These are phyloP conservation scores for Alternaria ventricosa DNA, from an alignment of 2,329 filamentous ascomycete genomes.

Conservation along the genomic window DNA sequence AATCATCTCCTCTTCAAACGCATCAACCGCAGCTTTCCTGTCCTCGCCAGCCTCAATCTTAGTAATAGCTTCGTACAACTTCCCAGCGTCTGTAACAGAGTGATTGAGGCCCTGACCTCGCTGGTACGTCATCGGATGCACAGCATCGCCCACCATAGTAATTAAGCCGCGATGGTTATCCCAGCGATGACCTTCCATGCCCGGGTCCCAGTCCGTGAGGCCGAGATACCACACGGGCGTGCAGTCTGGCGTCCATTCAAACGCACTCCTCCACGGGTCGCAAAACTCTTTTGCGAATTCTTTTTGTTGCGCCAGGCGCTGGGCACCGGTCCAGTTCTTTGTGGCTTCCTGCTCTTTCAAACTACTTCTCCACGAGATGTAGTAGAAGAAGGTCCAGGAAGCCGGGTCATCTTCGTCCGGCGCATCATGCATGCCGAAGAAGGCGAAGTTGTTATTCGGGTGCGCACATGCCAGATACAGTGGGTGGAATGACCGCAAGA, in stretches of 20 bases:
- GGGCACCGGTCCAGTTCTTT: constrained; percentile 41
- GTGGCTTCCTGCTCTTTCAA: constrained; percentile 52
- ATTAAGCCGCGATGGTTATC: constrained; percentile 44
- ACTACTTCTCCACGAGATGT: constrained; percentile 54
- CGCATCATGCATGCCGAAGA: constrained; percentile 56
- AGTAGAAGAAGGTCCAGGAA: constrained; percentile 56
- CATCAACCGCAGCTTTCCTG: constrained; percentile 40
- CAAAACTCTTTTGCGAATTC: constrained; percentile 48
- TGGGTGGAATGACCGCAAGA: constrained; percentile 54
- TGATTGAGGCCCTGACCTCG: constrained; percentile 60
- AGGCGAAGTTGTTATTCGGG: constrained; percentile 53
- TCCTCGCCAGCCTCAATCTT: constrained; percentile 28
- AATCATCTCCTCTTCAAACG: constrained; percentile 57
- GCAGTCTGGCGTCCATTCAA: constrained; percentile 44
- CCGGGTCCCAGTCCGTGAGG: constrained; percentile 47
- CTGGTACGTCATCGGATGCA: constrained; percentile 53
- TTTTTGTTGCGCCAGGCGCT: constrained; percentile 52
- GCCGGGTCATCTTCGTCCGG: constrained; percentile 48
- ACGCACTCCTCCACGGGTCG: constrained; percentile 54
- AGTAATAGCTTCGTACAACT: constrained; percentile 46
- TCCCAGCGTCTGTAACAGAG: constrained; percentile 52
- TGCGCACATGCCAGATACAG: constrained; percentile 54
- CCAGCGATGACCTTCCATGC: constrained; percentile 38
- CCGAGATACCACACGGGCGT: constrained; percentile 43
- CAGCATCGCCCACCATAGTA: constrained; percentile 50